phyloP scores from a whole-genome alignment of 495 filamentous ascomycete species.

The Trichoderma virens region DNA sequence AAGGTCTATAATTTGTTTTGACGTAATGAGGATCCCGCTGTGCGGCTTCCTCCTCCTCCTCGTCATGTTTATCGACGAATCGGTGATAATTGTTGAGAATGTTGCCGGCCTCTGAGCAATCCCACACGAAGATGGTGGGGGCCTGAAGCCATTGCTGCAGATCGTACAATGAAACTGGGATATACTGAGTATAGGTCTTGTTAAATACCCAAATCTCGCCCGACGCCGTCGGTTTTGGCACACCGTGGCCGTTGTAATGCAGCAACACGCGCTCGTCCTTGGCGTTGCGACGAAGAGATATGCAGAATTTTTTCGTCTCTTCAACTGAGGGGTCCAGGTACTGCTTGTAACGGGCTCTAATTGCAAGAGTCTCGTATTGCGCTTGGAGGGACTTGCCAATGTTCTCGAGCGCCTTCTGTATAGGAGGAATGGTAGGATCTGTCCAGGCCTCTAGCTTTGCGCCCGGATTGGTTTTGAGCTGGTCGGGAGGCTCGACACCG shows the following conservation, averaged over 20 bases:
- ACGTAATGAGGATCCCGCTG: constrained; percentile 66
- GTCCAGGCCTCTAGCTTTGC: constrained; percentile 96
- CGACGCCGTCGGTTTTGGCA: constrained; percentile 91
- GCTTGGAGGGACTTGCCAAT: constrained; percentile 92
- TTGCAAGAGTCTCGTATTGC: constrained; percentile 91
- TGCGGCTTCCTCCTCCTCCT: constrained; percentile 66
- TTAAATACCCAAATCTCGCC: constrained; percentile 99
- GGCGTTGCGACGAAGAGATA: constrained; percentile 78
- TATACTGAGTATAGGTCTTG: constrained; percentile 97
- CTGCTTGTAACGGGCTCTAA: constrained; percentile 92
- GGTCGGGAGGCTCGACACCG: constrained; percentile 93
- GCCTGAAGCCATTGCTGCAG: constrained; percentile 93
- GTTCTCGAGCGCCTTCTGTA: constrained; percentile 79
- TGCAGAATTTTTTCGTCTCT: constrained; percentile 92
- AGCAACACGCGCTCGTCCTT: constrained; percentile 93
- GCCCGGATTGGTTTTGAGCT: constrained; percentile 83
- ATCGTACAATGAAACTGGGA: constrained; percentile 92
- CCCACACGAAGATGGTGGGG: constrained; percentile 93
- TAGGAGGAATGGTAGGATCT: constrained; percentile 73
- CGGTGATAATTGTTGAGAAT: constrained; percentile 91
- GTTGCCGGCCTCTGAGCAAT: constrained; percentile 91
- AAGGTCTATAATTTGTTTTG: constrained; percentile 54
- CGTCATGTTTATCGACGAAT: constrained; percentile 88
- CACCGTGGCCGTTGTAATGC: constrained; percentile 97
- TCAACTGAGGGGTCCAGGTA: constrained; percentile 94